Evolutionary conservation across 1,284 basidiomycete genomes (phyloP), one percentile per base, ranked within the genome.

Genomic region (Ganoderma sp.): DNA sequence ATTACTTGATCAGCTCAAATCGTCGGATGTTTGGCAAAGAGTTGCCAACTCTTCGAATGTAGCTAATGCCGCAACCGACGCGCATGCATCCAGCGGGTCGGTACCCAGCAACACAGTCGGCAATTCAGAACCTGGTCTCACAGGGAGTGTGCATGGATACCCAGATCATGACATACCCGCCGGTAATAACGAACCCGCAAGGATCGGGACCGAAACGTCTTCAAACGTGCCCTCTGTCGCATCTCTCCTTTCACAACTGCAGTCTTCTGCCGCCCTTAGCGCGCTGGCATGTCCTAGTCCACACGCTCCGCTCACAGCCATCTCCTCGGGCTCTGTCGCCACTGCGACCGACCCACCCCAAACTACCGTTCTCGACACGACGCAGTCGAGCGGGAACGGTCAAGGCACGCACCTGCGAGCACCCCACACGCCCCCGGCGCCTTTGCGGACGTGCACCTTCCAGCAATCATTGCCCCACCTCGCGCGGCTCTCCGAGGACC

Each of bases 11-110:
- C 84, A 85, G 73, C 80, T 93, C 10, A 83, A 85, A 64, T 77
- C 82, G 4, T 92, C 91, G 4, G 83, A 87, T 74, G 89, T 86
- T 52, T 93, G 89, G 90, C 84, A 88, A 72, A 83, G 88, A 52
- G 76, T 85, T 1, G 74, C 85, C 60, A 72, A 66, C 42, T 28
- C 37, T 39, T 39, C 70, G 58, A 67, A 69, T 61, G 41, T 61
- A 14, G 64, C 48, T 14, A 63, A 34, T 57, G 50, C 48, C 34
- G 57, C 63, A n/a, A 34, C 50, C 58, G 39, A 32, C 32, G 48
- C 39, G 39, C 48, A n/a, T 22, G 37, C 57, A 41, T 28, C 66
- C 15, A n/a, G 48, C 39, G 39, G 34, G 43, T 8, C 22, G 32
- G 32, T 42, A 39, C 32, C 48, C 37, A 52, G 61, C 28, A 22